Evolutionary conservation across 805 yeast genomes (phyloP), one percentile per base, ranked within the genome.

Genomic region (Isabelozyma heimii): DNA sequence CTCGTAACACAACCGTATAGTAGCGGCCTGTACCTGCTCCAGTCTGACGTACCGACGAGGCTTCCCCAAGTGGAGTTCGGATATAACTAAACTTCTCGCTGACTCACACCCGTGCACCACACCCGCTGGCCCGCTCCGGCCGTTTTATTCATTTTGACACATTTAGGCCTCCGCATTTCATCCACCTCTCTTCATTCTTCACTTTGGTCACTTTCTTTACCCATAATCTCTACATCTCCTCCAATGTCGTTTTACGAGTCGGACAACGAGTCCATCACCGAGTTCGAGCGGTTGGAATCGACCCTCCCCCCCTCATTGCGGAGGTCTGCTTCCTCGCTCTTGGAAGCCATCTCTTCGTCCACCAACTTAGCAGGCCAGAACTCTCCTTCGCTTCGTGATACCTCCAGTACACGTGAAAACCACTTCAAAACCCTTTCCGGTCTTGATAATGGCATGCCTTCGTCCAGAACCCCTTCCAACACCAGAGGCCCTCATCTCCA

Each of bases 261-360:
- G 16, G 68, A 62, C 43, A 52, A 58, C 38, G 74, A 70, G 46
- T 63, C 69, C 9, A 30, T 52, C 8, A 43, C 53, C 6, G 76
- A 71, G 58, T 71, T 74, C 52, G 77, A 73, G 55, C 59, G 73
- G 39, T 62, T 74, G 50, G 79, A 73, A 53, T 66, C 71, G 5
- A 70, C 75, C 0, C 60, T 74, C 37, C 79, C 79, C 14, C 72
- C 62, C 20, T 58, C 69, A 2, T 64, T 74, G 37, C 69, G 68
- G 48, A 55, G 72, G 42, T 65, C 73, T 0, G 72, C 77, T 9
- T 59, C 71, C 28, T 69, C 75, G 5, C 62, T 74, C 37, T 54
- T 74, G 8, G 77, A 72, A 37, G 57, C 67, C 27, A 55, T 73
- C 10, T 55, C 13, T 28, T 13, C 44, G 44, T 33, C 45, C 12